A percentile compares a stretch with the other conserved stretches of the same genome.
These are phyloP conservation scores for Isoetes taiwanensis DNA, from an alignment of 75 land plant genomes.

Conservation along the genomic window DNA sequence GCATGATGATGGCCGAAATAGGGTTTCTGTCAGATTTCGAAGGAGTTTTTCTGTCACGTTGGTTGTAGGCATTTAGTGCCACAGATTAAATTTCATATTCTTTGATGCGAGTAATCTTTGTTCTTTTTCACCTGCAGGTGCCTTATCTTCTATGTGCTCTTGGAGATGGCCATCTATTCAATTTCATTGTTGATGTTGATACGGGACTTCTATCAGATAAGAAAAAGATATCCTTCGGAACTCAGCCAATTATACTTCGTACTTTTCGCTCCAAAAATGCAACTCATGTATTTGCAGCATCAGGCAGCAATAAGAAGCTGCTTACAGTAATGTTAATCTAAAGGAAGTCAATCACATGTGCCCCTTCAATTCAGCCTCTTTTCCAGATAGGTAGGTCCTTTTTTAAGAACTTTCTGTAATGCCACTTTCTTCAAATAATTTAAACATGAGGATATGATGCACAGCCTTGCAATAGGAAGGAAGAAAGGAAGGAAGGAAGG, in stretches of 20 bases:
- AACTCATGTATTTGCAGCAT: conserved; percentile 97
- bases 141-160: conserved; percentile 91
- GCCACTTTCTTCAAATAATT: not conserved
- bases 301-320: conserved; percentile 92
- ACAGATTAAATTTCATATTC: too few species aligned
- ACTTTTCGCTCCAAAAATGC: conserved; percentile 92
- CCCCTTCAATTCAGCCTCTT: conserved; percentile 97
- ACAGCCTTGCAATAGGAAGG: too few species aligned
- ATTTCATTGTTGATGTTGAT: conserved; percentile 49
- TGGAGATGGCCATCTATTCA: conserved; percentile 96
- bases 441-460: not conserved
- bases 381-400: conserved; percentile 81
- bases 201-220: conserved; percentile 69
- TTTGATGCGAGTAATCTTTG: too few species aligned
- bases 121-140: conserved; percentile 43
- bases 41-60: too few species aligned
- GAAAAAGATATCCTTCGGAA: conserved; percentile 97
- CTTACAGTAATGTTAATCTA: conserved; percentile 97
- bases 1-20: too few species aligned
- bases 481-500: too few species aligned
- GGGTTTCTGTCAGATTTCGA: too few species aligned
- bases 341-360: conserved; percentile 99
- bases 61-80: too few species aligned
- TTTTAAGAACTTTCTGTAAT: not conserved
- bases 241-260: conserved; percentile 84